These are phyloP conservation scores for Avena atlantica DNA, from an alignment of 176 grass and related monocot genomes.

Conservation along the genomic window DNA sequence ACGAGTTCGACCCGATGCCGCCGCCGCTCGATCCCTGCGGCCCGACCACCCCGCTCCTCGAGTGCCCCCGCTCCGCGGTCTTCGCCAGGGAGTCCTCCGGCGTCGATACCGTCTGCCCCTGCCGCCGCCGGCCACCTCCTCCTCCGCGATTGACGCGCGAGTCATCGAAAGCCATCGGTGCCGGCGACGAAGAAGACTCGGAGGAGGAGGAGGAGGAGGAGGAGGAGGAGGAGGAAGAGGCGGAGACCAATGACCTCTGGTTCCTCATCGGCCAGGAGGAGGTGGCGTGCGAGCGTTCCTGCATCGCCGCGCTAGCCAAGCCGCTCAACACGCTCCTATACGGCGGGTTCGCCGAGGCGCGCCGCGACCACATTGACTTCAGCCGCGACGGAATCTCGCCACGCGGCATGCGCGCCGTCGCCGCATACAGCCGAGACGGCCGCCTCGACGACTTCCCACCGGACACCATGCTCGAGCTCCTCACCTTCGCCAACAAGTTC, in stretches of 20 bases:
- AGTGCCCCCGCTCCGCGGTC: slow-evolving; percentile 84
- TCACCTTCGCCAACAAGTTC: slow-evolving; percentile 89
- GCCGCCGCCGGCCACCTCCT: slow-evolving; percentile 51
- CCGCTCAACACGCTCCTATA: slow-evolving; percentile 88
- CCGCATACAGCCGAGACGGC: slow-evolving; percentile 65
- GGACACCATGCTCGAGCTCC: slow-evolving; percentile 71
- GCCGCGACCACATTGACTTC: slow-evolving; percentile 81
- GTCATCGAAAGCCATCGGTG: background rate
- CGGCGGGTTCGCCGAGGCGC: slow-evolving; percentile 89
- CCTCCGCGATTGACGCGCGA: slow-evolving; percentile 24
- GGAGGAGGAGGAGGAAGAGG: slow-evolving; percentile 38
- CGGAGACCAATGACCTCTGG: slow-evolving; percentile 75
- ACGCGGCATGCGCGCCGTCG: slow-evolving; percentile 75
- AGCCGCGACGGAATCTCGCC: slow-evolving; percentile 73
- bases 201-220: slow-evolving; percentile 36
- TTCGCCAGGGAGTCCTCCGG: slow-evolving; percentile 43
- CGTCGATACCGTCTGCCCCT: slow-evolving; percentile 60
- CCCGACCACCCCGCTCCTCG: slow-evolving; percentile 69
- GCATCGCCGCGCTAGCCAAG: slow-evolving; percentile 78
- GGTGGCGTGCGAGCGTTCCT: slow-evolving; percentile 80
- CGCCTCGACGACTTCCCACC: slow-evolving; percentile 60
- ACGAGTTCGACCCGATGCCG: slow-evolving; percentile 69
- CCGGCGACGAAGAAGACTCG: slow-evolving; percentile 14
- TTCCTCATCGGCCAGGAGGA: slow-evolving; percentile 87
- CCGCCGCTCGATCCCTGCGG: slow-evolving; percentile 63